Evolutionary conservation across 108 stramenopile genomes (phyloP), one percentile per base, ranked within the genome.

Genomic region (Stephanodiscus minutulus): DNA sequence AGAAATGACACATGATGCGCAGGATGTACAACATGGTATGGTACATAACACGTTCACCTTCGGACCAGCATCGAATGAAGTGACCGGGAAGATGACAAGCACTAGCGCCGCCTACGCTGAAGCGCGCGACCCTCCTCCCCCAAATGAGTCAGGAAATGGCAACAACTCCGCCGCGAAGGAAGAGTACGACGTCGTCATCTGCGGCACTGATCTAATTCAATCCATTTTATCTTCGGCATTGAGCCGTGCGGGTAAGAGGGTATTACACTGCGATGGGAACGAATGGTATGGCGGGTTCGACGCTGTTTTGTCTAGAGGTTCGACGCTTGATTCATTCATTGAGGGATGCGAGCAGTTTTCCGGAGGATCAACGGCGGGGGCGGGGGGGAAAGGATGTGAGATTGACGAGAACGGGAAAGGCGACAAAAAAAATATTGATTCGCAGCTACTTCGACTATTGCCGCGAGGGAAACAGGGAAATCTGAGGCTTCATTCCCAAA

Each of bases 261-360:
- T 91, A 24, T 70, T 93, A 65, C 92, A 93, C 58, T 91, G 88
- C 71, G 92, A 93, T 77, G 86, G 82, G 10, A 64, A 78, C 21
- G 92, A 89, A 37, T 81, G 85, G 60, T 93, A 93, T 64, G 92
- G 92, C 25, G 88, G 87, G 58, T 76, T 93, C 24, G 89, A 93
- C 75, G 87, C 89, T 25, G 83, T 88, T 5, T 76, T 87, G 82
- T 81, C 80, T 17, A 44, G 17, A 37, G 76, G 76, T 50, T 56
- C 62, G 13, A 77, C 64, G 22, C 28, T 77, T 9, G 54, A 82
- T 48, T 48, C 63, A 10, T 83, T 75, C 37, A 52, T 88, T 28
- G 64, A 78, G 47, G 68, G 76, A 57, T 55, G 76, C 31, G 39
- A 59, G 13, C 0, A 54, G 17, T 22, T 37, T 18, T 8, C 21